Evolutionary conservation across 495 filamentous ascomycete species (phyloP), one percentile per base, ranked within the genome.

Genomic region (Penicillium soppii): DNA sequence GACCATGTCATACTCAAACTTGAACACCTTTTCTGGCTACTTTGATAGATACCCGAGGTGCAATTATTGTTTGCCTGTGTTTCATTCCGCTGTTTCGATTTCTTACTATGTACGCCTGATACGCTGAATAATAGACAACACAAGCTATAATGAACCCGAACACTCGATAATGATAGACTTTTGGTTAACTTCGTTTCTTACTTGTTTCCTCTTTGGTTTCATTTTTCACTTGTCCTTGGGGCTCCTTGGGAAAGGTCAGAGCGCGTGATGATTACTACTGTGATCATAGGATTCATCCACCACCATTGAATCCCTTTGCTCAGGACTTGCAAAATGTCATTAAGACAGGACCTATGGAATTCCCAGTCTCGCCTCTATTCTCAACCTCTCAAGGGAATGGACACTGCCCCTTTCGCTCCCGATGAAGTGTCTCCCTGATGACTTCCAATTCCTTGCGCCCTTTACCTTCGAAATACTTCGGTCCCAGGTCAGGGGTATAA

Each of bases 401-500:
- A 63, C 79, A 82, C 10, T 67, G 73, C 7, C 66, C 73, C 44
- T 54, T 64, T 30, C 76, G 61, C 52, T 69, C 63, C 20, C 42
- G 52, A 22, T 56, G 52, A 27, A 69, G 33, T 21, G 13, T 45
- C 42, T 69, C 66, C 54, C 63, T 70, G 17, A 70, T 70, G 26
- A 56, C 67, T 35, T 74, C 67, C 35, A 69, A 60, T 52, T 80
- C 74, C 21, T 79, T 73, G 3, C 62, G 50, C 0, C 83, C 85
- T 48, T 81, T 78, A 0, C 80, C 80, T 47, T 78, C 75, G 50
- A 85, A 74, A 13, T 67, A 71, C 23, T 63, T 66, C 0, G 85
- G 84, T 0, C 84, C 84, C n/a, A 86, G 51, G 15, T 87, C 82
- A 12, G 71, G 59, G 22, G 81, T 70, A 16, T 72, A 57, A 58